Evolutionary conservation across 2,329 filamentous ascomycete genomes (phyloP).

Genomic region (Ustulina deusta): DNA sequence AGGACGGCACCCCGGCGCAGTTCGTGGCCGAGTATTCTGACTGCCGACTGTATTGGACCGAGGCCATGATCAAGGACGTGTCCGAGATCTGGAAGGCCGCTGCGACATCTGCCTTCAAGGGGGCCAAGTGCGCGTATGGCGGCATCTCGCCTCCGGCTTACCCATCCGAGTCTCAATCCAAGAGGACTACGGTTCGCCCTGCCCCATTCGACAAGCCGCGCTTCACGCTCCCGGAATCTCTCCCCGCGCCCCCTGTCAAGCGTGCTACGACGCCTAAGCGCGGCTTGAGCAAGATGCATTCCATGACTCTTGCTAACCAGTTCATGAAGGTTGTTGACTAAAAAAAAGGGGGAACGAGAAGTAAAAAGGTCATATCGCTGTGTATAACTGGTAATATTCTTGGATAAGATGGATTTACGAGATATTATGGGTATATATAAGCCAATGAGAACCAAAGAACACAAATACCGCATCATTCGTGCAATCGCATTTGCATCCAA

Average conservation of each 20-base stretch:
- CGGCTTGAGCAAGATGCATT: constrained; percentile 36
- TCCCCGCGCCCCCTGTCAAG: constrained; percentile 12
- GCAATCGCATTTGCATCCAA: neutral
- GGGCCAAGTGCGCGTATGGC: constrained; percentile 56
- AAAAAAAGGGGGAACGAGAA: constrained; percentile 11
- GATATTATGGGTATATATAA: constrained; percentile 8
- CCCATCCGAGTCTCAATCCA: constrained; percentile 21
- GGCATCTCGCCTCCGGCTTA: constrained; percentile 47
- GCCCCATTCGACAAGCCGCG: constrained; percentile 43
- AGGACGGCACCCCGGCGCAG: constrained; percentile 60
- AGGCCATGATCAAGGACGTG: constrained; percentile 61
- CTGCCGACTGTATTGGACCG: constrained; percentile 65
- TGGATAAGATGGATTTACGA: constrained; percentile 16
- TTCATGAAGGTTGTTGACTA: constrained; percentile 51
- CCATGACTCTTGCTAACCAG: constrained; percentile 43
- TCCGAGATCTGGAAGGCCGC: constrained; percentile 61
- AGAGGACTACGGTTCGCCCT: constrained; percentile 31
- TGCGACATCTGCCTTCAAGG: constrained; percentile 56
- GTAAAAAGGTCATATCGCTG: neutral
- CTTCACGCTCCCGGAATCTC: constrained; percentile 35
- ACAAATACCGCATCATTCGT: neutral
- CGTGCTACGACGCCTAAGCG: constrained; percentile 31
- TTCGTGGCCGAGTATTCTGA: constrained; percentile 62
- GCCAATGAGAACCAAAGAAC: constrained; percentile 2
- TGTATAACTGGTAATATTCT: constrained; percentile 24